Evolutionary conservation across 148 eudicot genomes (phyloP).

Genomic region (Rhododendron molle): DNA sequence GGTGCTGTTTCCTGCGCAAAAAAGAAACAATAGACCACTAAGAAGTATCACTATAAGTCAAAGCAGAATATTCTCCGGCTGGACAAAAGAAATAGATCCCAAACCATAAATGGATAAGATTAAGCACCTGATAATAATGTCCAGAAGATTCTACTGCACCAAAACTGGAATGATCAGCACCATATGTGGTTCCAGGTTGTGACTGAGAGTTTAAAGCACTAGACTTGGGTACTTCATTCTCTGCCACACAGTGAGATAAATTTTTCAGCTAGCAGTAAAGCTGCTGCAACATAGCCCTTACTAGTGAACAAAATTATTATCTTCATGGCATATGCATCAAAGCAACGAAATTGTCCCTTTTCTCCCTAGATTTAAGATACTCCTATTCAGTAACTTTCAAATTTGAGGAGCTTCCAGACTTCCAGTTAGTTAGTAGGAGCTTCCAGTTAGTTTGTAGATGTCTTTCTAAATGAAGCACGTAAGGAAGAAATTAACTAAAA

Average conservation of each 20-base stretch:
- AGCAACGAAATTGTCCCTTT: neutral
- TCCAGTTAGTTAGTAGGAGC: neutral
- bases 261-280: neutral
- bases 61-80: constrained; percentile 1
- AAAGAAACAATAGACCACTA: neutral
- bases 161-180: constrained; percentile 37
- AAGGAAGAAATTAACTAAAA: neutral
- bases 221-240: constrained; percentile 36
- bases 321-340: neutral
- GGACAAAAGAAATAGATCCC: neutral
- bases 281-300: neutral
- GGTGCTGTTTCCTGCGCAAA: constrained; percentile 32
- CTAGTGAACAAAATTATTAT: neutral
- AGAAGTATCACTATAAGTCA: neutral
- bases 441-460: neutral
- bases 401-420: neutral
- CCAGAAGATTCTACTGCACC: constrained; percentile 38
- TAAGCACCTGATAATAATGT: constrained; percentile 52
- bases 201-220: constrained; percentile 28
- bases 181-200: constrained; percentile 39
- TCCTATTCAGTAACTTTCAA: neutral
- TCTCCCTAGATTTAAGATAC: neutral
- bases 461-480: neutral
- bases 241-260: constrained; percentile 25
- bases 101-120: neutral